Evolutionary conservation across 331 rosid species (phyloP), one percentile per base, ranked within the genome.

Genomic region (Dryas integrifolia): DNA sequence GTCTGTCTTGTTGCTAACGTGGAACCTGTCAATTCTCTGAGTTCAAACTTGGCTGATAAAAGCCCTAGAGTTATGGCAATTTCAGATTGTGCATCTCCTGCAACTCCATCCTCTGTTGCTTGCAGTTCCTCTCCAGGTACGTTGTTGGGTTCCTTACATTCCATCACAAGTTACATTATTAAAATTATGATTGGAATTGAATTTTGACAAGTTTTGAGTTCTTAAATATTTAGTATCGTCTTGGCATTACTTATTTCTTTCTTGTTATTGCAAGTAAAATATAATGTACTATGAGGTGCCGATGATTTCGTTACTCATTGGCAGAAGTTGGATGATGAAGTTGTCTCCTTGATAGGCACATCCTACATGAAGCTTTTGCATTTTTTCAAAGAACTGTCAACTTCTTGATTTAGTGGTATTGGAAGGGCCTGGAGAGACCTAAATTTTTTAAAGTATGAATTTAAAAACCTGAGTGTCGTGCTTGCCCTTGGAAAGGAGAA

Each of bases 111-210:
- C 64, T 88, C 98, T 77, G 92, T 92, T 80, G 92, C 92, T 58
- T 92, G 92, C 82, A 90, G 99, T 81, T 92, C 99, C 72, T 90
- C 97, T 5, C 96, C 98, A 76, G 99, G 99, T 95, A 77, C 53
- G 62, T 65, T 43, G 30, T 52, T 57, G 26, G 49, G 41, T 62
- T 62, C 7, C 9, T 69, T 69, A 13, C 43, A 26, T 30, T 14
- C 5, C 12, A 4, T 51, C 0, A 12, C 9, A 3, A 30, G 8
- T 18, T 46, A 9, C 5, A 7, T 21, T 9, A 18, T 41, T 65
- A 24, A 41, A 35, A 6, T 35, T 48, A n/a, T 48, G 45, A 41
- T 13, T 4, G 57, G 16, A 47, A 41, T 52, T 51, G 50, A 16
- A 35, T 56, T 48, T 53, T 16, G 12, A 21, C 9, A 30, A 3